Evolutionary conservation across 2,329 filamentous ascomycete species (phyloP).

Genomic region (Ceratocystis papillata): DNA sequence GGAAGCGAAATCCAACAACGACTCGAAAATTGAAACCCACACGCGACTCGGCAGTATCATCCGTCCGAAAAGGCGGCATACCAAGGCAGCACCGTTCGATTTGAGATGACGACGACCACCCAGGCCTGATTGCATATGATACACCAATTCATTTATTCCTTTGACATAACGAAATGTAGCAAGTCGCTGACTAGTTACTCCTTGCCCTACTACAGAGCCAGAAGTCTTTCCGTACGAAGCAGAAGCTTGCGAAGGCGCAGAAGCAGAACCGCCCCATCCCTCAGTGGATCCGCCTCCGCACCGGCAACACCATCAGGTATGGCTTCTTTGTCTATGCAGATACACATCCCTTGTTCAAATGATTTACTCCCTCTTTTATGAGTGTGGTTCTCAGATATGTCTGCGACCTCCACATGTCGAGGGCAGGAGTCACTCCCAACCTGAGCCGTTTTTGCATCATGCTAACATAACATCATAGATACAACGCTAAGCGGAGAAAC

Average conservation of each 20-base stretch:
- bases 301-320: slow-evolving; percentile 99
- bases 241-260: slow-evolving; percentile 99
- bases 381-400: background rate
- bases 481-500: slow-evolving; percentile 99
- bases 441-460: too few species aligned
- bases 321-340: background rate
- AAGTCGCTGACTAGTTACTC: slow-evolving; percentile 24
- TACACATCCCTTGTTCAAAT: background rate
- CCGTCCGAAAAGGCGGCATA: background rate
- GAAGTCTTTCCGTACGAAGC: slow-evolving; percentile 99
- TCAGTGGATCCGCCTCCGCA: slow-evolving; percentile 98
- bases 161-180: slow-evolving; percentile 15
- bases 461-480: slow-evolving; percentile 47
- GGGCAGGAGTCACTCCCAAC: too few species aligned
- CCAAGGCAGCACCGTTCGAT: background rate
- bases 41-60: background rate
- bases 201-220: slow-evolving; percentile 58
- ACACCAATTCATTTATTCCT: background rate
- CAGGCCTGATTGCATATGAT: background rate
- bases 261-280: slow-evolving; percentile 99
- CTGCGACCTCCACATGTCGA: background rate
- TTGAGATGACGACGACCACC: slow-evolving; percentile 2
- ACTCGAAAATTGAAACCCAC: background rate
- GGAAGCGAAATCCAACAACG: background rate
- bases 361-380: background rate